Evolutionary conservation across 176 grass and related monocot genomes (phyloP).

Genomic region (Themeda triandra): DNA sequence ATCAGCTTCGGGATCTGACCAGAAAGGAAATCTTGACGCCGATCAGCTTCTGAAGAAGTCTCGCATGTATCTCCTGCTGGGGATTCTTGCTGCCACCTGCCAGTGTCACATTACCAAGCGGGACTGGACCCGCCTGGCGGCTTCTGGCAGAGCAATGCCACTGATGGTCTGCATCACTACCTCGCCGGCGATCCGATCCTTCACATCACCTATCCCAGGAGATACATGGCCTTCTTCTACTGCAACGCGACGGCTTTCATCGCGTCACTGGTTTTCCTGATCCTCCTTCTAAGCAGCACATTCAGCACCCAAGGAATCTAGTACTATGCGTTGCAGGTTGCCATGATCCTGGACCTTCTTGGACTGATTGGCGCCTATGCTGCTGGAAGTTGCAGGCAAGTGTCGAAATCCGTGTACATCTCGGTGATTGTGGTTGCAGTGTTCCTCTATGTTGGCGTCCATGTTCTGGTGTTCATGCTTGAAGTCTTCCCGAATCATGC

Average conservation of each 20-base stretch:
- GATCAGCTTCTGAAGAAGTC: slow-evolving; percentile 22
- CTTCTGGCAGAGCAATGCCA: neutral
- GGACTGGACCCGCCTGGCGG: slow-evolving; percentile 26
- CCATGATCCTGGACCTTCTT: slow-evolving; percentile 49
- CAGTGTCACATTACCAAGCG: slow-evolving; percentile 25
- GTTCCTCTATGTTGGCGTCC: slow-evolving; percentile 35
- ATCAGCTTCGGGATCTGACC: neutral
- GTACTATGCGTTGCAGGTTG: slow-evolving; percentile 35
- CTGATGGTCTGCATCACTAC: slow-evolving; percentile 9
- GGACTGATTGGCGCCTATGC: slow-evolving; percentile 49
- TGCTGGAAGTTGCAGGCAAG: slow-evolving; percentile 28
- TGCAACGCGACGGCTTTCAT: slow-evolving; percentile 42
- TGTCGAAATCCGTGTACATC: slow-evolving; percentile 40
- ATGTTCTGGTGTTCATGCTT: slow-evolving; percentile 34
- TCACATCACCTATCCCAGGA: slow-evolving; percentile 10
- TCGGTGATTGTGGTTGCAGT: slow-evolving; percentile 25
- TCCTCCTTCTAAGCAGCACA: slow-evolving; percentile 49
- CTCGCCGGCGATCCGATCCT: slow-evolving; percentile 35
- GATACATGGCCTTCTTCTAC: slow-evolving; percentile 49
- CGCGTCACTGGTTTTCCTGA: slow-evolving; percentile 41
- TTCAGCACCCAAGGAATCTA: slow-evolving; percentile 35
- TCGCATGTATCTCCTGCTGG: slow-evolving; percentile 36
- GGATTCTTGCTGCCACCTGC: slow-evolving; percentile 41
- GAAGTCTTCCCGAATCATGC: neutral
- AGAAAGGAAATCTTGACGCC: neutral